Evolutionary conservation across 106 monocot species (phyloP).

Genomic region (Chionographis japonica): DNA sequence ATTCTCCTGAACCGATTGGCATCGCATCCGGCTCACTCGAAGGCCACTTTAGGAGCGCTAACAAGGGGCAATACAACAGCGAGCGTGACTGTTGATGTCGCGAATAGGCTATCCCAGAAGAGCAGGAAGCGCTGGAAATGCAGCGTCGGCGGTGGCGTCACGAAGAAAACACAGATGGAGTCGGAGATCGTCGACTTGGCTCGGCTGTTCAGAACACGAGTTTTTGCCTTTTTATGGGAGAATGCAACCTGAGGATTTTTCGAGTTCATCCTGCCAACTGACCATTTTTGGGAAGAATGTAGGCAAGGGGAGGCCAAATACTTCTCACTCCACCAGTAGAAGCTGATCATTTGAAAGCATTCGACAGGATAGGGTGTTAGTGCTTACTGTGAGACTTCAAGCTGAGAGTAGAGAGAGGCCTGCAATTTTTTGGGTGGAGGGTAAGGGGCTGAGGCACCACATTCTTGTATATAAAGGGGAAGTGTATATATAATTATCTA

Average conservation of each 20-base stretch:
- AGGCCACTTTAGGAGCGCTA: slow-evolving; percentile 43
- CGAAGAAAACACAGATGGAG: slow-evolving; percentile 26
- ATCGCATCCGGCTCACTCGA: slow-evolving; percentile 60
- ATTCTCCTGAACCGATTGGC: slow-evolving; percentile 84
- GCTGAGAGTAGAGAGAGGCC: too few relatives aligned
- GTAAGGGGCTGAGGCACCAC: too few relatives aligned
- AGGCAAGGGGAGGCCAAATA: not conserved
- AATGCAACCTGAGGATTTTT: not conserved
- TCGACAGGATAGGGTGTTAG: too few relatives aligned
- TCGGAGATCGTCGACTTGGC: slow-evolving; percentile 62
- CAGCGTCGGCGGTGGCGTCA: not conserved
- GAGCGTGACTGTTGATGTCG: slow-evolving; percentile 55
- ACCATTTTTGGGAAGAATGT: too few relatives aligned
- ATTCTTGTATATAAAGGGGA: too few relatives aligned
- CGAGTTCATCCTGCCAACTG: not conserved
- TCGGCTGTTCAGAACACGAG: slow-evolving; percentile 45
- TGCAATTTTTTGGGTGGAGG: too few relatives aligned
- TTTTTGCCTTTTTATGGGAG: slow-evolving; percentile 52
- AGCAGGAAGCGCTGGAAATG: slow-evolving; percentile 2
- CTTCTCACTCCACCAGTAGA: not conserved
- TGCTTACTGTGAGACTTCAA: too few relatives aligned
- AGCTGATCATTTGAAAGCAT: too few relatives aligned
- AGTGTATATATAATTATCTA: too few relatives aligned
- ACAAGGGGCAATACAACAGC: slow-evolving; percentile 38
- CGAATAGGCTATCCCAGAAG: slow-evolving; percentile 40